Evolutionary conservation across 441 rosid species (phyloP).

Genomic region (Gossypium schwendimanii): DNA sequence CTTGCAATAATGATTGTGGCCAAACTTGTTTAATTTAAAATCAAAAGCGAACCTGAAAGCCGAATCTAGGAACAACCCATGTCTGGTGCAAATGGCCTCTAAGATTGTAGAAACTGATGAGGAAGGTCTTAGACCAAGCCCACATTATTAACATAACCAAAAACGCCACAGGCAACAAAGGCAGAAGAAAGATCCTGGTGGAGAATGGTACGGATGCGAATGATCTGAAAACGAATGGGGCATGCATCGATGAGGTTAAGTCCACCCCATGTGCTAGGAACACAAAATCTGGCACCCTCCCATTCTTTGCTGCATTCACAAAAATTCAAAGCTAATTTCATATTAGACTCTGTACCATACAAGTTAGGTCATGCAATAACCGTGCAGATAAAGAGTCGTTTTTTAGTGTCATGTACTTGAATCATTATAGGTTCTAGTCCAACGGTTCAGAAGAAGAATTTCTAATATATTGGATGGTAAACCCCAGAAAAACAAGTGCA

Average conservation of each 20-base stretch:
- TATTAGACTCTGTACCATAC: too few species aligned
- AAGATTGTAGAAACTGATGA: constrained; percentile 48
- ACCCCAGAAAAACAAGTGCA: background rate
- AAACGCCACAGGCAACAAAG: constrained; percentile 44
- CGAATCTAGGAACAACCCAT: constrained; percentile 81
- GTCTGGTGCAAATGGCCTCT: constrained; percentile 60
- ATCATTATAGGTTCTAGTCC: background rate
- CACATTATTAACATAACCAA: constrained; percentile 51
- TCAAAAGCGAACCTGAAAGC: constrained; percentile 55
- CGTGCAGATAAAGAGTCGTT: too few species aligned
- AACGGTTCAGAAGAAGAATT: background rate
- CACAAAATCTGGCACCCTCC: constrained; percentile 71
- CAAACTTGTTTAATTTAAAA: background rate
- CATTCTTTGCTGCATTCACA: constrained; percentile 25
- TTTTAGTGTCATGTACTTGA: background rate
- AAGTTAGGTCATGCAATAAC: too few species aligned
- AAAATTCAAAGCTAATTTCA: background rate
- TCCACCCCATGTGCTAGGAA: constrained; percentile 92
- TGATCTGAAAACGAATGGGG: constrained; percentile 53
- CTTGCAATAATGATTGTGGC: background rate
- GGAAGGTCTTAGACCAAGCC: constrained; percentile 65
- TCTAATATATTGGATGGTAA: background rate
- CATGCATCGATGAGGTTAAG: constrained; percentile 53
- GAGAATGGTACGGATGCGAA: constrained; percentile 53
- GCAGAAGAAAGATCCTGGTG: constrained; percentile 33